phyloP scores from a whole-genome alignment of 2,329 filamentous ascomycete genomes.

The Talaromyces funiculosus region DNA sequence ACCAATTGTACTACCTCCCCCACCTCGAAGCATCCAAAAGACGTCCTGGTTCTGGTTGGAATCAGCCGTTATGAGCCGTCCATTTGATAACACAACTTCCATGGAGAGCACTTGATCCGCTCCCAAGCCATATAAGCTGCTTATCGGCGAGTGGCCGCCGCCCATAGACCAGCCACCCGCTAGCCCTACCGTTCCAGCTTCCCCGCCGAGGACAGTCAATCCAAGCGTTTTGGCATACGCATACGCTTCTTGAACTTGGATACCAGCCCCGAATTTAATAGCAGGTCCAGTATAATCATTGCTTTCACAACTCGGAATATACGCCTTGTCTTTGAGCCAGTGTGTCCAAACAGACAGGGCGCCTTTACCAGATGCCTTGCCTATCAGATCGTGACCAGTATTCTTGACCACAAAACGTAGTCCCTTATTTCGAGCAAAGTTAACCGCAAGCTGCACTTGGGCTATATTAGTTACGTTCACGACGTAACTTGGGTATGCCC shows the following conservation, averaged over 20 bases:
- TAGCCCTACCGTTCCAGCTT: conserved; percentile 47
- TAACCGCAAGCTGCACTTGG: not conserved
- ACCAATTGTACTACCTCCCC: conserved; percentile 47
- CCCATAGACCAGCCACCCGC: conserved; percentile 54
- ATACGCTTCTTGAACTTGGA: not conserved
- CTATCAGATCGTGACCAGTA: conserved; percentile 7
- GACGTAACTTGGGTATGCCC: not conserved
- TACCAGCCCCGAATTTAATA: conserved; percentile 3
- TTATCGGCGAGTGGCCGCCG: conserved; percentile 49
- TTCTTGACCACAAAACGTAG: conserved; percentile 9
- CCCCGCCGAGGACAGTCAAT: conserved; percentile 52
- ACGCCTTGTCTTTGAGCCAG: conserved; percentile 19
- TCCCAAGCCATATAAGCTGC: conserved; percentile 38
- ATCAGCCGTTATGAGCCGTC: conserved; percentile 46
- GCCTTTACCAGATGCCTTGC: conserved; percentile 54
- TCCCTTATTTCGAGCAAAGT: conserved; percentile 5
- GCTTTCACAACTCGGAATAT: conserved; percentile 31
- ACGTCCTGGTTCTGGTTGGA: conserved; percentile 49
- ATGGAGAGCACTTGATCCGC: conserved; percentile 56
- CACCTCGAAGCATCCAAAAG: conserved; percentile 59
- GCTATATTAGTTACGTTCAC: not conserved
- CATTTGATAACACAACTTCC: conserved; percentile 33
- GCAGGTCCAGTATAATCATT: conserved; percentile 31
- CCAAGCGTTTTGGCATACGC: conserved; percentile 37
- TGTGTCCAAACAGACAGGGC: conserved; percentile 26